phyloP scores from a whole-genome alignment of 352 stramenopile genomes.

The Pythium plurisporium region DNA sequence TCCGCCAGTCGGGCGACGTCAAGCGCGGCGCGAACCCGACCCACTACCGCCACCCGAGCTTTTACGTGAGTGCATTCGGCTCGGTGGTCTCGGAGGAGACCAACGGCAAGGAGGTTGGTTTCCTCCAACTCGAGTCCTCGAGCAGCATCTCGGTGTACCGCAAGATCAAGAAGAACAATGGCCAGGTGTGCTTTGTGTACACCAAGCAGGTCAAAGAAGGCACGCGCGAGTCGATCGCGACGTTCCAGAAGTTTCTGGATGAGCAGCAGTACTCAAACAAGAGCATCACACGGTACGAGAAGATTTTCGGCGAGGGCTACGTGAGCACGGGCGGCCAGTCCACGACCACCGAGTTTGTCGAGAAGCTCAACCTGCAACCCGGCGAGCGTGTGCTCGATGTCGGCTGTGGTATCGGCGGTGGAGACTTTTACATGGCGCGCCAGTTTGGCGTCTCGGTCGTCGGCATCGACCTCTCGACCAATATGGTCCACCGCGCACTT shows the following conservation, averaged over 20 bases:
- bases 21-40: slow-evolving; percentile 54
- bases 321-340: slow-evolving; percentile 35
- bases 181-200: slow-evolving; percentile 73
- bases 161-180: slow-evolving; percentile 74
- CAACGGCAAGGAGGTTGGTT: slow-evolving; percentile 42
- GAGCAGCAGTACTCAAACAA: slow-evolving; percentile 36
- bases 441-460: slow-evolving; percentile 56
- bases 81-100: slow-evolving; percentile 25
- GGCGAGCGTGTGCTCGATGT: slow-evolving; percentile 58
- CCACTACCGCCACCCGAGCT: slow-evolving; percentile 36
- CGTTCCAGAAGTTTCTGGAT: slow-evolving; percentile 45
- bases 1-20: slow-evolving; percentile 23
- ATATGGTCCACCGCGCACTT: slow-evolving; percentile 37
- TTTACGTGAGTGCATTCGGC: slow-evolving; percentile 33
- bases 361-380: slow-evolving; percentile 26
- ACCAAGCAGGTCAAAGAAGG: slow-evolving; percentile 47
- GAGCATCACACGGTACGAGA: slow-evolving; percentile 40
- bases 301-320: slow-evolving; percentile 44
- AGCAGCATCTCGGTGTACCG: slow-evolving; percentile 51
- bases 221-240: slow-evolving; percentile 31
- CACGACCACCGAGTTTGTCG: slow-evolving; percentile 43
- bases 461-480: slow-evolving; percentile 39
- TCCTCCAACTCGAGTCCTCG: slow-evolving; percentile 61
- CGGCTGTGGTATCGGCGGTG: slow-evolving; percentile 74
- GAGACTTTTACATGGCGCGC: slow-evolving; percentile 73